Evolutionary conservation across 768 basidiomycete genomes (phyloP), one percentile per base, ranked within the genome.

Genomic region (Boletus pseudo-olivaceus): DNA sequence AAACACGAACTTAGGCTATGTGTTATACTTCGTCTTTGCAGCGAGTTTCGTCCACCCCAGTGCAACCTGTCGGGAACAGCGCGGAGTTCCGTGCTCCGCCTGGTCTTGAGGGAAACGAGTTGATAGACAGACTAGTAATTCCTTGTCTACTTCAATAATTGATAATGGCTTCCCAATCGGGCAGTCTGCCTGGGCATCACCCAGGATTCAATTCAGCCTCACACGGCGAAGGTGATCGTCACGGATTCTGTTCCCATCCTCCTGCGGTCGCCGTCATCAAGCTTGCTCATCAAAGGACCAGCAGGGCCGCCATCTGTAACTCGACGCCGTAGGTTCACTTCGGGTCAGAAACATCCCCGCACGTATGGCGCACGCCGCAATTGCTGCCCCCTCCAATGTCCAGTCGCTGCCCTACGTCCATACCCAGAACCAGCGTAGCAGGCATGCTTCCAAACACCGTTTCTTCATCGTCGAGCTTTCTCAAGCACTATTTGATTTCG

Each of bases 401-500:
- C 68, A 72, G n/a, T 55, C 65, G 4, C 47, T 67, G 30, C 55
- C 64, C 58, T 70, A 65, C 49, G 52, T 55, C 43, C 56, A 65
- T 65, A 67, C 55, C 68, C 76, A 67, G 77, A 59, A 55, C 45
- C 70, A 73, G 38, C 72, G 70, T 54, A 57, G 49, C 37, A 63
- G 66, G 52, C 72, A 74, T 54, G 62, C 64, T 47, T 76, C 77
- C 9, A 74, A 81, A 63, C 83, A 86, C 65, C 83, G 82, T 53
- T 89, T 71, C 59, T 71, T 91, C 78, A 76, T 82, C 60, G 74
- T 77, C 27, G 90, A 93, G 67, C 85, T 96, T 63, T 93, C 93
- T 12, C 88, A 91, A 65, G 92, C 87, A 62, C 83, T 96, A 57
- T 92, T 91, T 76, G 88, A 94, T 73, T 97, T 95, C 71, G 93